A percentile compares a stretch with the other conserved stretches of the same genome.
Conservation (phyloP, 208 protist species). For the Trypanosoma mega region DNA sequence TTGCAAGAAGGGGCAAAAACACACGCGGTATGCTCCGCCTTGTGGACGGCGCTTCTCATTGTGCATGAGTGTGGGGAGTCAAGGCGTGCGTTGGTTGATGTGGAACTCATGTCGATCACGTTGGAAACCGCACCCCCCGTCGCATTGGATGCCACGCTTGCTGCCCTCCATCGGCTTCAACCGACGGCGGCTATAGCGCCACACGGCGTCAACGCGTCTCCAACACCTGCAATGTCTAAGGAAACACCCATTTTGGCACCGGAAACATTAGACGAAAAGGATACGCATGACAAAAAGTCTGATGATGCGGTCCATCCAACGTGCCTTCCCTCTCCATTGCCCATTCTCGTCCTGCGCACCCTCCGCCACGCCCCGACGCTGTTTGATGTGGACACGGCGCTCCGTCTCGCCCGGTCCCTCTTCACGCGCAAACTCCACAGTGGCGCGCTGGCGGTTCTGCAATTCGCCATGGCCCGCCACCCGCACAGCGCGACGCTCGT, state of each 20-base stretch:
- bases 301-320: neutral
- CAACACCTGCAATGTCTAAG: neutral
- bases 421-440: constrained; percentile 23
- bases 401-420: constrained; percentile 36
- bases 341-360: constrained; percentile 18
- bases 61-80: constrained; percentile 16
- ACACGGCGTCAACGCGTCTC: too few species aligned
- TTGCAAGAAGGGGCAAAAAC: neutral
- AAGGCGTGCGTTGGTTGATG: neutral
- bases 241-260: neutral
- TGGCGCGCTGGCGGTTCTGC: constrained; percentile 28
- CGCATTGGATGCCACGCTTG: too few species aligned
- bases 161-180: too few species aligned
- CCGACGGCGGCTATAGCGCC: too few species aligned
- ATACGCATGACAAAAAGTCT: constrained; percentile 30
- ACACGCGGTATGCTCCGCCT: constrained; percentile 48
- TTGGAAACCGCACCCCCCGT: too few species aligned
- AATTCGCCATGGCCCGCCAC: constrained; percentile 12
- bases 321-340: constrained; percentile 24
- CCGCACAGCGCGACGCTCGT: constrained; percentile 15
- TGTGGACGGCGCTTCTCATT: constrained; percentile 57
- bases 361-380: constrained; percentile 16
- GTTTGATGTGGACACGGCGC: constrained; percentile 21
- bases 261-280: constrained; percentile 27
- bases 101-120: too few species aligned